phyloP scores from a whole-genome alignment of 768 basidiomycete species.

The Gloeopeniophorella convolvens region DNA sequence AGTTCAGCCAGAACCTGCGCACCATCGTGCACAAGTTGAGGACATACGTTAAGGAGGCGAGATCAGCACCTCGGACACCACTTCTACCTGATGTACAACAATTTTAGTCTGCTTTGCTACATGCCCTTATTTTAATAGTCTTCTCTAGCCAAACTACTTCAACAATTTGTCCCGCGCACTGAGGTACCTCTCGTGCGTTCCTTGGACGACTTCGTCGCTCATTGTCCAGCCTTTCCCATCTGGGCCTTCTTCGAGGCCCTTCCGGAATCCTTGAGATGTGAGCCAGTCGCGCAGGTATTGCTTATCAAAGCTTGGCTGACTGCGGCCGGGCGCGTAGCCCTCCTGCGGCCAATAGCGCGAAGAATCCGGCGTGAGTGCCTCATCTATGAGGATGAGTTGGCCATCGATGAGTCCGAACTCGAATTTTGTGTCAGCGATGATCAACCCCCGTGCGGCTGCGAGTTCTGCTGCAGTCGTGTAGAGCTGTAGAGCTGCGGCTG shows the following conservation, averaged over 20 bases:
- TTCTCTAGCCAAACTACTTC: background rate
- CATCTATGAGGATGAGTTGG: constrained; percentile 85
- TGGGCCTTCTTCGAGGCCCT: constrained; percentile 72
- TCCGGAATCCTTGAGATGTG: constrained; percentile 60
- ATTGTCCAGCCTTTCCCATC: constrained; percentile 74
- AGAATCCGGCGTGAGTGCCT: constrained; percentile 95
- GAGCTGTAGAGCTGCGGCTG: constrained; percentile 52
- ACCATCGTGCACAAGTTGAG: constrained; percentile 65
- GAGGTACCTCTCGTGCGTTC: constrained; percentile 71
- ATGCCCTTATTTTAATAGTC: background rate
- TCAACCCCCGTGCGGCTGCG: constrained; percentile 70
- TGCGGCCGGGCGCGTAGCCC: constrained; percentile 62
- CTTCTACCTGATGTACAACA: background rate
- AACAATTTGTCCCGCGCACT: constrained; percentile 62
- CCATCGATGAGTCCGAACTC: constrained; percentile 81
- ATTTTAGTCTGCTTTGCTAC: background rate
- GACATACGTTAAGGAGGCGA: constrained; percentile 52
- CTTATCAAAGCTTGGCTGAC: constrained; percentile 93
- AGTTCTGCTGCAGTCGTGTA: constrained; percentile 72
- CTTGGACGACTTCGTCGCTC: constrained; percentile 64
- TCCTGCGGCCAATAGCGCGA: constrained; percentile 92
- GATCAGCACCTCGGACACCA: constrained; percentile 15
- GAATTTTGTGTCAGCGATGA: constrained; percentile 97
- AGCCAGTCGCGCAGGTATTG: constrained; percentile 94
- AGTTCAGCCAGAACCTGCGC: constrained; percentile 74